phyloP scores from a whole-genome alignment of 1,284 basidiomycete species.

The Lentinula novae-zelandiae region DNA sequence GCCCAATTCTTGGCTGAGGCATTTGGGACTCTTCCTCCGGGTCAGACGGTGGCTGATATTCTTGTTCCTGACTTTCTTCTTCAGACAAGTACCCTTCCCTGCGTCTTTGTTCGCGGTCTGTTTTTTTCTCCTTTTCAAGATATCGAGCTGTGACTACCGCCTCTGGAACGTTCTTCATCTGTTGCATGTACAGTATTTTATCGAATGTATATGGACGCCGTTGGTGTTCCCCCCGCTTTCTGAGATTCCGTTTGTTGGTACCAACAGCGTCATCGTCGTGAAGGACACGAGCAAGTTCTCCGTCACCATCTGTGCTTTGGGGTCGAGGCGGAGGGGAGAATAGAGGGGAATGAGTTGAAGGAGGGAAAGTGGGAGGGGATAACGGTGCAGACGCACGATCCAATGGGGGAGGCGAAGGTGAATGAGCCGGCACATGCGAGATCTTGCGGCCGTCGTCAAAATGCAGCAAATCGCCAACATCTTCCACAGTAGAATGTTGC shows the following conservation, averaged over 20 bases:
- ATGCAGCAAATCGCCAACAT: not conserved
- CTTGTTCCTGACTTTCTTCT: slow-evolving; percentile 19
- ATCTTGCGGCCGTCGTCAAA: not conserved
- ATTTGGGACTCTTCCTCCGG: not conserved
- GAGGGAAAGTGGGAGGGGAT: not conserved
- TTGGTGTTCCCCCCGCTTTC: slow-evolving; percentile 46
- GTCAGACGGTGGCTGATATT: not conserved
- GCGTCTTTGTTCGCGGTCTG: slow-evolving; percentile 20
- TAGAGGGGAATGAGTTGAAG: not conserved
- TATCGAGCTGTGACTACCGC: slow-evolving; percentile 43
- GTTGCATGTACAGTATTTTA: slow-evolving; percentile 40
- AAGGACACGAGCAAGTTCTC: not conserved
- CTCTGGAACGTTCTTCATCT: slow-evolving; percentile 48
- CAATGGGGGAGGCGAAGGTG: not conserved
- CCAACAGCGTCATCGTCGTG: not conserved
- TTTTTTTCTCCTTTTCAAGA: slow-evolving; percentile 26
- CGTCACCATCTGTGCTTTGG: not conserved
- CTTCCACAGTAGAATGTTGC: not conserved
- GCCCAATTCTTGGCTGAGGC: not conserved
- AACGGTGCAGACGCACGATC: not conserved
- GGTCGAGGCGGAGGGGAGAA: not conserved
- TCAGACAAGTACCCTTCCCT: slow-evolving; percentile 26
- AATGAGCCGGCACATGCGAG: not conserved
- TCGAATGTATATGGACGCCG: slow-evolving; percentile 54
- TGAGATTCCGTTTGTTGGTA: slow-evolving; percentile 40